Evolutionary conservation across 208 protist genomes (phyloP).

Genomic region (Trypanosoma caninum): DNA sequence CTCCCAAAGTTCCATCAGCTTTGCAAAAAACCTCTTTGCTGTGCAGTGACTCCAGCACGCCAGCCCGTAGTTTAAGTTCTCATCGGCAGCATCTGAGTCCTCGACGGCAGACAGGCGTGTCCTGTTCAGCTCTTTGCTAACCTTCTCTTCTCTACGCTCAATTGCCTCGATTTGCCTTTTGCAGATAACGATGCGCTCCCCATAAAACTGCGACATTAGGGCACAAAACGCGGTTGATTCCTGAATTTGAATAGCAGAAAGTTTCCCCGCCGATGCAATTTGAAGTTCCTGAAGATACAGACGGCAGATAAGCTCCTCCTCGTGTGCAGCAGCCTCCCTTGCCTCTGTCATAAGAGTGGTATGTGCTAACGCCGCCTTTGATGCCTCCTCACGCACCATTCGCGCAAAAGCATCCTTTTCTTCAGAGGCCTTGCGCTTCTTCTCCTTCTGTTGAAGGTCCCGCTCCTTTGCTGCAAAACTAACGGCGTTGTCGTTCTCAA

Average conservation of each 20-base stretch:
- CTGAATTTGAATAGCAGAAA: conserved; percentile 44
- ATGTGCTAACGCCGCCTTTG: conserved; percentile 36
- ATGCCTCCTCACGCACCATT: conserved; percentile 38
- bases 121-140: conserved; percentile 51
- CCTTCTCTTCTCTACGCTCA: conserved; percentile 29
- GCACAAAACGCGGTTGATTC: conserved; percentile 42
- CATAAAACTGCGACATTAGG: conserved; percentile 31
- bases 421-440: conserved; percentile 32
- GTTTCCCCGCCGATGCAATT: conserved; percentile 28
- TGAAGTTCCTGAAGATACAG: conserved; percentile 33
- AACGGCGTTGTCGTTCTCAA: conserved; percentile 45
- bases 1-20: conserved; percentile 69
- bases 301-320: conserved; percentile 21
- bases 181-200: conserved; percentile 36
- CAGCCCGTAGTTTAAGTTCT: conserved; percentile 53
- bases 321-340: conserved; percentile 32
- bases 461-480: conserved; percentile 51
- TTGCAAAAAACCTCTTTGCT: conserved; percentile 74
- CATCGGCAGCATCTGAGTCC: conserved; percentile 37
- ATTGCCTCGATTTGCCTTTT: conserved; percentile 25
- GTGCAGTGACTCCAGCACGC: conserved; percentile 62
- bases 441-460: conserved; percentile 39
- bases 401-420: conserved; percentile 9
- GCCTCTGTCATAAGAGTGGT: conserved; percentile 32
- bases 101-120: conserved; percentile 29